phyloP scores from a whole-genome alignment of 2,329 filamentous ascomycete species.

The Penicillium sp. region DNA sequence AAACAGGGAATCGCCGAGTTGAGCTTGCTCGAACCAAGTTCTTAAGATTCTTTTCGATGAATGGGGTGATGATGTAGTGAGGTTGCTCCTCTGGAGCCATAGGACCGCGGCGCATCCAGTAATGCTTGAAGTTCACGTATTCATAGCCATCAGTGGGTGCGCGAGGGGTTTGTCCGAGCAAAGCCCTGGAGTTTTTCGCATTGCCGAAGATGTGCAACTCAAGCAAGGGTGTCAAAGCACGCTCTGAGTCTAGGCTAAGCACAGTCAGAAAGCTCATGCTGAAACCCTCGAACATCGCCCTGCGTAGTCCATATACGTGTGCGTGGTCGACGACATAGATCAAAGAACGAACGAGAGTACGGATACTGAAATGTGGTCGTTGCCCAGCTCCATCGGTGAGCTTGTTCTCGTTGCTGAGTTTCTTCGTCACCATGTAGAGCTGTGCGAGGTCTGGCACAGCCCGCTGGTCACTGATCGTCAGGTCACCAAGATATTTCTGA shows the following conservation, averaged over 20 bases:
- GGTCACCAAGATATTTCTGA: slow-evolving; percentile 75
- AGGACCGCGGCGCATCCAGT: slow-evolving; percentile 80
- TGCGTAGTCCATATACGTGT: slow-evolving; percentile 75
- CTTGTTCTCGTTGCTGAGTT: slow-evolving; percentile 71
- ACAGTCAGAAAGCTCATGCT: slow-evolving; percentile 97
- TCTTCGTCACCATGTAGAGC: slow-evolving; percentile 84
- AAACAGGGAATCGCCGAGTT: slow-evolving; percentile 83
- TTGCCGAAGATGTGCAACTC: slow-evolving; percentile 72
- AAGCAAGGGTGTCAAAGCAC: slow-evolving; percentile 72
- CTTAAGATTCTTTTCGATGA: slow-evolving; percentile 88
- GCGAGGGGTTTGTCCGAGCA: slow-evolving; percentile 74
- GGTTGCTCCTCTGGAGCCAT: slow-evolving; percentile 65
- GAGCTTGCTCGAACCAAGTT: slow-evolving; percentile 93
- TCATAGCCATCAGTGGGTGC: slow-evolving; percentile 69
- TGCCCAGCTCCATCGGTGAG: slow-evolving; percentile 94
- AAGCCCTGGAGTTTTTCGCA: slow-evolving; percentile 63
- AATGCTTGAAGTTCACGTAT: slow-evolving; percentile 83
- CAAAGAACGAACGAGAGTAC: slow-evolving; percentile 85
- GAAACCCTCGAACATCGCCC: slow-evolving; percentile 90
- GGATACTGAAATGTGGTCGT: slow-evolving; percentile 92
- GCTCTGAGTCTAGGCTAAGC: slow-evolving; percentile 76
- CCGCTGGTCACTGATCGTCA: slow-evolving; percentile 67
- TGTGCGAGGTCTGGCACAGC: slow-evolving; percentile 76
- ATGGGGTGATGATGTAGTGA: slow-evolving; percentile 95
- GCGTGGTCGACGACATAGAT: slow-evolving; percentile 84